These are phyloP conservation scores for Russula foetens DNA, from an alignment of 768 basidiomycete genomes.

Conservation along the genomic window DNA sequence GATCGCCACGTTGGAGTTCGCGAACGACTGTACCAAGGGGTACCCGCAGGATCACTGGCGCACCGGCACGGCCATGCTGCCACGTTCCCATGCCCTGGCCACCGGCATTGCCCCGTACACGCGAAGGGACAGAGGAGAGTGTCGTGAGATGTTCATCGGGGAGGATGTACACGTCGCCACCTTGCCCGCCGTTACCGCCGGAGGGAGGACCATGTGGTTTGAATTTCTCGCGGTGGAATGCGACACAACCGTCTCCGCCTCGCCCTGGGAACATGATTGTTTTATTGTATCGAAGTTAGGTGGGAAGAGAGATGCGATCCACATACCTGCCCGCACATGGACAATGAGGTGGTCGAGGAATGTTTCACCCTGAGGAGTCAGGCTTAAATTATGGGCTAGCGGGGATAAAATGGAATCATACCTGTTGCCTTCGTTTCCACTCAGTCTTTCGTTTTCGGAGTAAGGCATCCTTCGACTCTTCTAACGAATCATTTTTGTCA, in stretches of 20 bases:
- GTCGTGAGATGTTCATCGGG: conserved; percentile 74
- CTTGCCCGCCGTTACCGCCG: conserved; percentile 86
- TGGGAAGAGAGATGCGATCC: not conserved
- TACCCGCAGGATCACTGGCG: conserved; percentile 69
- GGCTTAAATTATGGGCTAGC: not conserved
- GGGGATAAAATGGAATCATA: conserved; percentile 30
- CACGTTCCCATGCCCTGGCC: conserved; percentile 75
- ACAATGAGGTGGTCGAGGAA: conserved; percentile 81
- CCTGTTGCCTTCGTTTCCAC: conserved; percentile 68
- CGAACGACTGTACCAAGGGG: conserved; percentile 87
- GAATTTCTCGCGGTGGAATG: conserved; percentile 88
- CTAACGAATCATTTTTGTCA: not conserved
- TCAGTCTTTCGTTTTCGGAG: conserved; percentile 52
- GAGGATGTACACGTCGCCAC: conserved; percentile 79
- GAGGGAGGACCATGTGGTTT: conserved; percentile 81
- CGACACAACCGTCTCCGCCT: conserved; percentile 87
- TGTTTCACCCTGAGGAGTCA: conserved; percentile 50
- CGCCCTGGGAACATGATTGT: conserved; percentile 43
- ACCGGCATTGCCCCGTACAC: conserved; percentile 60
- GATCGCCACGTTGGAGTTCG: conserved; percentile 61
- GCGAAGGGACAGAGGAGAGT: conserved; percentile 61
- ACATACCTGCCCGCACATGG: conserved; percentile 64
- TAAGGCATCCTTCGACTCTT: conserved; percentile 15
- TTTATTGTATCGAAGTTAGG: not conserved
- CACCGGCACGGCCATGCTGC: conserved; percentile 72